Conservation (phyloP, 805 yeast species). For the Nakazawaea laoshanensis region DNA sequence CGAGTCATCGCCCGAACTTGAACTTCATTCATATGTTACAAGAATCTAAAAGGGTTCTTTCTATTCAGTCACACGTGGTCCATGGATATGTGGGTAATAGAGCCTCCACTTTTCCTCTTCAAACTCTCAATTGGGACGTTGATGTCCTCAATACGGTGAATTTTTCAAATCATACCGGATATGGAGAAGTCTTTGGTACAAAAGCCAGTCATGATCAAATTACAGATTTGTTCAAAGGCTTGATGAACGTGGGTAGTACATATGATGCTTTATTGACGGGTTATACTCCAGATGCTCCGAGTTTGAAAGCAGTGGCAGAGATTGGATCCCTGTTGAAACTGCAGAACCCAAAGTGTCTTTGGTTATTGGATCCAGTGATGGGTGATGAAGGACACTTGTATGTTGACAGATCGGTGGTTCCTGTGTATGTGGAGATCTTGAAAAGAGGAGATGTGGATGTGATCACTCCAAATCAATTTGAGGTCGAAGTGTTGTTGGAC, state of each 20-base stretch:
- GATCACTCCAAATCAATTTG: conserved; percentile 89
- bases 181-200: conserved; percentile 47
- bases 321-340: conserved; percentile 27
- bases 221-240: conserved; percentile 27
- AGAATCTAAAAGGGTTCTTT: conserved; percentile 26
- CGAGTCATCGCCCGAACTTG: too few relatives aligned
- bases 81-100: conserved; percentile 71
- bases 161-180: conserved; percentile 67
- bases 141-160: conserved; percentile 59
- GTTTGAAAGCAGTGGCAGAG: conserved; percentile 35
- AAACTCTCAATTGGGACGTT: conserved; percentile 60
- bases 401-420: conserved; percentile 50
- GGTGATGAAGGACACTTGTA: conserved; percentile 71
- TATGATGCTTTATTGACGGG: conserved; percentile 61
- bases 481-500: conserved; percentile 64
- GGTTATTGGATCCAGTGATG: conserved; percentile 73
- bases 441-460: conserved; percentile 46
- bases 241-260: conserved; percentile 21
- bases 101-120: conserved; percentile 59
- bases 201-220: conserved; percentile 32
- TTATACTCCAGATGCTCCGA: conserved; percentile 51
- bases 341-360: conserved; percentile 26
- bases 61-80: conserved; percentile 62
- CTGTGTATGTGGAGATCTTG: conserved; percentile 45
- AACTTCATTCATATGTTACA: too few relatives aligned